Percentiles rank a stretch among this genome's conserved stretches.
Conservation (phyloP, 2,329 filamentous ascomycete species). For the Aurifilum marmelostoma region DNA sequence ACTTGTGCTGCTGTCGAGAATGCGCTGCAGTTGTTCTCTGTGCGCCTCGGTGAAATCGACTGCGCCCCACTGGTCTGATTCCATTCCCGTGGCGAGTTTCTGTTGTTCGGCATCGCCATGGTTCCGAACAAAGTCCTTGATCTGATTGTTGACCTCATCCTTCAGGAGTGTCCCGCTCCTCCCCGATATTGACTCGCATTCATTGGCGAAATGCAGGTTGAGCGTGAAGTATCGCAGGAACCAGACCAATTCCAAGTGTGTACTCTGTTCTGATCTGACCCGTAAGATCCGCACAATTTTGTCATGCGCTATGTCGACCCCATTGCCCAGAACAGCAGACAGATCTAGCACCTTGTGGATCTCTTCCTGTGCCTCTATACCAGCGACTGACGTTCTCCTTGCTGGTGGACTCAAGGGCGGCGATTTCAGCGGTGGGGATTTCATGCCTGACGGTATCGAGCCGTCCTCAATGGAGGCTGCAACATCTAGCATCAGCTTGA, state of each 20-base stretch:
- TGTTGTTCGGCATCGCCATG: slow-evolving; percentile 75
- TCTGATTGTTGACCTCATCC: slow-evolving; percentile 78
- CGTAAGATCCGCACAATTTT: slow-evolving; percentile 75
- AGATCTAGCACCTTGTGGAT: slow-evolving; percentile 77
- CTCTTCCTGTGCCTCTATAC: slow-evolving; percentile 68
- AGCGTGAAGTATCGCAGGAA: slow-evolving; percentile 84
- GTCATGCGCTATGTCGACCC: slow-evolving; percentile 79
- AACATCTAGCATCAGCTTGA: slow-evolving; percentile 93
- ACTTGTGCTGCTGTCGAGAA: slow-evolving; percentile 71
- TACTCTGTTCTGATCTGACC: slow-evolving; percentile 75
- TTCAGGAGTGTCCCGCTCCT: slow-evolving; percentile 76
- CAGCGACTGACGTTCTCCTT: slow-evolving; percentile 42
- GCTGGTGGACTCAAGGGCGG: slow-evolving; percentile 56
- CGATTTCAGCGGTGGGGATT: slow-evolving; percentile 54
- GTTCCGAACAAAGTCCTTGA: slow-evolving; percentile 75
- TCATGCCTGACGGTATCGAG: slow-evolving; percentile 42
- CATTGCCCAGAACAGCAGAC: slow-evolving; percentile 76
- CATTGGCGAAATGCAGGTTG: slow-evolving; percentile 81
- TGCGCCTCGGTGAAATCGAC: slow-evolving; percentile 73
- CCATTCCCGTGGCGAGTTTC: slow-evolving; percentile 74
- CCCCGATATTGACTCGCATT: slow-evolving; percentile 83
- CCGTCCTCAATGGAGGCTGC: slow-evolving; percentile 71
- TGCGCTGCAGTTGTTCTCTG: slow-evolving; percentile 60
- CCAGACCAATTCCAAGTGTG: slow-evolving; percentile 65
- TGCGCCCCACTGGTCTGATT: slow-evolving; percentile 78